Percentiles rank a stretch among this genome's conserved stretches.
Evolutionary conservation across 2,329 filamentous ascomycete species (phyloP).

Genomic region (Penicillium polonicum): DNA sequence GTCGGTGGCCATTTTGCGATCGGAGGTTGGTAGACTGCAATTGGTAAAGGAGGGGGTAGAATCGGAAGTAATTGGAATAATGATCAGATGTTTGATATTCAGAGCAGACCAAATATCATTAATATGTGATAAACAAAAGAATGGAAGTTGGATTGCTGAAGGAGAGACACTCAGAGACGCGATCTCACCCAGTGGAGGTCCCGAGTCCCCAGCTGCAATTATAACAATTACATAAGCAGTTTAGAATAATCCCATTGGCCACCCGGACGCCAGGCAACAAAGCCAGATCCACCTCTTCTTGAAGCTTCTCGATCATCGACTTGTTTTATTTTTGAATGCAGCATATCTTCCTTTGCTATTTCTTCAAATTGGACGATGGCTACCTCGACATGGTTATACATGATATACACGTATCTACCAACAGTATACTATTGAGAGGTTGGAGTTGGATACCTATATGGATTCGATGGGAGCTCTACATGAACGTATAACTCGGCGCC

Average conservation of each 20-base stretch:
- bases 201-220: background rate
- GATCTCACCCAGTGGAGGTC: background rate
- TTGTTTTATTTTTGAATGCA: background rate
- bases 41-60: background rate
- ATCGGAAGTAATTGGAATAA: background rate
- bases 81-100: background rate
- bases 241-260: background rate
- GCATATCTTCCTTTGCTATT: background rate
- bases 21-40: background rate
- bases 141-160: background rate
- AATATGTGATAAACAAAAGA: conserved; percentile 3
- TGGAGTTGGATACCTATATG: background rate
- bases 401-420: background rate
- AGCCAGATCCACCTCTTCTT: background rate
- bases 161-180: background rate
- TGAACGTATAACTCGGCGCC: background rate
- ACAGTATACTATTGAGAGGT: background rate
- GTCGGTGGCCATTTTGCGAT: conserved; percentile 41
- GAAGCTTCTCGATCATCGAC: background rate
- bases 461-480: background rate
- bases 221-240: conserved; percentile 1
- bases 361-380: background rate
- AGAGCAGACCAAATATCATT: background rate
- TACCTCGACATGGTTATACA: background rate
- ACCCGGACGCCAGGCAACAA: background rate